These are phyloP conservation scores for Gymnopilus junonius DNA, from an alignment of 768 basidiomycete species.

Conservation along the genomic window DNA sequence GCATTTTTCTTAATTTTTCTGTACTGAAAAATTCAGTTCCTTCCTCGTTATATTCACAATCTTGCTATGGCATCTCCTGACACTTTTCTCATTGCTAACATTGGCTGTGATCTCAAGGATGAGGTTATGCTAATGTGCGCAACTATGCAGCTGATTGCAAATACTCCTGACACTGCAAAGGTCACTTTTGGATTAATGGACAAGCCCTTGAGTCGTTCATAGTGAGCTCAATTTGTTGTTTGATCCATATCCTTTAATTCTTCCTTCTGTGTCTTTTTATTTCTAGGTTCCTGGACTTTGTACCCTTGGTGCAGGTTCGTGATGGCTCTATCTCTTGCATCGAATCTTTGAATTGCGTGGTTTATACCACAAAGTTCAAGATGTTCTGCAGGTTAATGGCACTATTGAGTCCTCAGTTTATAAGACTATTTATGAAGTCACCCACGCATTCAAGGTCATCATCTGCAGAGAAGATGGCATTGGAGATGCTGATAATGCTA, in stretches of 20 bases:
- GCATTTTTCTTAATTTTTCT: background rate
- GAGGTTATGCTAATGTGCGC: background rate
- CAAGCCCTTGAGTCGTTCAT: background rate
- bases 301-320: background rate
- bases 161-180: background rate
- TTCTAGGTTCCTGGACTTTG: background rate
- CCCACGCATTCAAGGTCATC: background rate
- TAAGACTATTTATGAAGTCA: background rate
- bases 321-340: background rate
- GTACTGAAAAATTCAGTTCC: no score
- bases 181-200: background rate
- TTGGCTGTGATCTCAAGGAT: background rate
- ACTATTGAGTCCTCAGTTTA: background rate
- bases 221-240: background rate
- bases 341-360: background rate
- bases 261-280: background rate
- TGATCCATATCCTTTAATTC: background rate
- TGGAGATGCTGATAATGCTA: background rate
- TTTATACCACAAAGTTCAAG: background rate
- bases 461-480: no score
- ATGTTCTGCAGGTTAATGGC: background rate
- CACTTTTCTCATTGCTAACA: background rate
- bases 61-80: background rate
- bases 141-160: background rate
- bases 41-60: no score